A percentile compares a stretch with the other conserved stretches of the same genome.
phyloP scores from a whole-genome alignment of 2,329 filamentous ascomycete species.

The Sordariomycetes sp. region DNA sequence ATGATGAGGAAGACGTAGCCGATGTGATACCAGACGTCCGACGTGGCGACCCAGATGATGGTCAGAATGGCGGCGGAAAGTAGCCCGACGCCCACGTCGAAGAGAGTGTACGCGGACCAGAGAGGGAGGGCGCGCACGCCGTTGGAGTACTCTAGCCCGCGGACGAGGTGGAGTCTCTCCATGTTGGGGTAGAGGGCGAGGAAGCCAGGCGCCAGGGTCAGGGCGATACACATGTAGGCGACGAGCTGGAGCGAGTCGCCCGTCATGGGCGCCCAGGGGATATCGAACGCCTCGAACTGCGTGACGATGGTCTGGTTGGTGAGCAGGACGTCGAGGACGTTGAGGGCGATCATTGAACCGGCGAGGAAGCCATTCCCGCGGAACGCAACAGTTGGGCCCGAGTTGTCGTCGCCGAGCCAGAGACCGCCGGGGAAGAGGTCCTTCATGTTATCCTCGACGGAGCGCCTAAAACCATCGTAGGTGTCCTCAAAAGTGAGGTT shows the following conservation, averaged over 20 bases:
- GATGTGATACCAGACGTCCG: conserved; percentile 60
- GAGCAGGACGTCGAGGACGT: conserved; percentile 51
- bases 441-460: conserved; percentile 46
- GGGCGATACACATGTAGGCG: conserved; percentile 68
- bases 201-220: conserved; percentile 71
- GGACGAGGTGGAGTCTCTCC: conserved; percentile 65
- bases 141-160: conserved; percentile 82
- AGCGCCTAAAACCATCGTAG: conserved; percentile 44
- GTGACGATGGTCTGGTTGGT: conserved; percentile 57
- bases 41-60: conserved; percentile 53
- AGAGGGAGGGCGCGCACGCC: conserved; percentile 71
- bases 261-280: conserved; percentile 53
- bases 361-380: conserved; percentile 46
- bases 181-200: conserved; percentile 82
- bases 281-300: conserved; percentile 62
- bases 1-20: conserved; percentile 75
- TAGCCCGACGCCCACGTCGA: conserved; percentile 45
- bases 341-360: conserved; percentile 49
- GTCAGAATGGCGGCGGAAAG: conserved; percentile 49
- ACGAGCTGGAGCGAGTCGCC: conserved; percentile 68
- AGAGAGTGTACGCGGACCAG: conserved; percentile 71
- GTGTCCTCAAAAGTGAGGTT: conserved; percentile 2
- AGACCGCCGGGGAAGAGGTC: conserved; percentile 68
- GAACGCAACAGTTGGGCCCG: conserved; percentile 57
- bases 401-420: conserved; percentile 53